Conservation (phyloP, 495 filamentous ascomycete genomes). For the Xylaria castorea region DNA sequence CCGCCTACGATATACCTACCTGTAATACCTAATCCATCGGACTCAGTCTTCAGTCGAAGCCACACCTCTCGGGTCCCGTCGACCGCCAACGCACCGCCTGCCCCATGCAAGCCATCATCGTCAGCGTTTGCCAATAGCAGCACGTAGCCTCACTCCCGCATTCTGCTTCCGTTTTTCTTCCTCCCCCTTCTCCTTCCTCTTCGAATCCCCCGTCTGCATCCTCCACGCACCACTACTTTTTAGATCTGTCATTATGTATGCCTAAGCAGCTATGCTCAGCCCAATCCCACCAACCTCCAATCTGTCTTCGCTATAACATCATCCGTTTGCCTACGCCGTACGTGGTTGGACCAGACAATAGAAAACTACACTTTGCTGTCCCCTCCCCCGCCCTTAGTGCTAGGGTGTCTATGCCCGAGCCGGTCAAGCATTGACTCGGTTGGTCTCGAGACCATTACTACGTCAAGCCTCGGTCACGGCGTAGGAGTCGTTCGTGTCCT, state of each 20-base stretch:
- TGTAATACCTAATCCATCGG: slow-evolving; percentile 6
- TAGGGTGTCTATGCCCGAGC: slow-evolving; percentile 18
- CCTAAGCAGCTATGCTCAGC: slow-evolving; percentile 25
- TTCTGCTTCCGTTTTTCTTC: slow-evolving; percentile 13
- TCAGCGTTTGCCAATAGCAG: slow-evolving; percentile 26
- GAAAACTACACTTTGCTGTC: slow-evolving; percentile 17
- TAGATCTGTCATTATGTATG: slow-evolving; percentile 17
- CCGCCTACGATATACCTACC: background rate
- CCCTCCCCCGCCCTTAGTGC: background rate
- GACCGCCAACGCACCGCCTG: slow-evolving; percentile 29
- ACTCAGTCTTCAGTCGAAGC: slow-evolving; percentile 8
- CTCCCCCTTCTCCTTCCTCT: background rate
- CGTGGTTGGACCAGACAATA: slow-evolving; percentile 14
- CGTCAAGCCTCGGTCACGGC: slow-evolving; percentile 25
- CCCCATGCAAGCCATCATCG: slow-evolving; percentile 26
- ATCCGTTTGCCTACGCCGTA: slow-evolving; percentile 1
- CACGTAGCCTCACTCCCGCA: slow-evolving; percentile 27
- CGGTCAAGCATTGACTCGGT: slow-evolving; percentile 12
- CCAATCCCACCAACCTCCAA: slow-evolving; percentile 24
- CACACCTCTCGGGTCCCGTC: slow-evolving; percentile 11
- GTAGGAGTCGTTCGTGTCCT: background rate
- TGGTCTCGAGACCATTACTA: slow-evolving; percentile 14
- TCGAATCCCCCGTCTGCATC: background rate
- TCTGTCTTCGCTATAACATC: slow-evolving; percentile 12
- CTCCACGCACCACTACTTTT: background rate